Evolutionary conservation across 768 basidiomycete genomes (phyloP).

Genomic region (Melanogaster broomeanus): DNA sequence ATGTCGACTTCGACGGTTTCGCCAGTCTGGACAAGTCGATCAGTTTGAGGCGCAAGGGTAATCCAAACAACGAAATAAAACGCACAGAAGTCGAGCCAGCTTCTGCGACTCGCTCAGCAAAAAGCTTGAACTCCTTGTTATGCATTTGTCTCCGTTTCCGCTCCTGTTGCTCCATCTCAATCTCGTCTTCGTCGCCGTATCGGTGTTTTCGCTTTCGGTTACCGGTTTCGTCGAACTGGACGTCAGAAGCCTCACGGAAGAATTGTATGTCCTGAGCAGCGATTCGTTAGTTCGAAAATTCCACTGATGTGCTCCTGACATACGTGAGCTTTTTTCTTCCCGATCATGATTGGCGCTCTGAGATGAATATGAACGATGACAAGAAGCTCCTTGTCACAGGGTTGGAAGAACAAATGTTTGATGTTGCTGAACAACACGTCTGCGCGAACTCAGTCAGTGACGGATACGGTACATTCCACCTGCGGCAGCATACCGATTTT

Average conservation of each 20-base stretch:
- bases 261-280: conserved; percentile 88
- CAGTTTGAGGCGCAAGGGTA: neutral
- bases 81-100: conserved; percentile 76
- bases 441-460: conserved; percentile 31
- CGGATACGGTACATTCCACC: neutral
- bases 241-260: conserved; percentile 95
- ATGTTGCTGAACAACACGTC: conserved; percentile 96
- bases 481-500: conserved; percentile 70
- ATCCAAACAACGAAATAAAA: conserved; percentile 1
- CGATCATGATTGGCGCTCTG: conserved; percentile 96
- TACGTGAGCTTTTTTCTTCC: conserved; percentile 97
- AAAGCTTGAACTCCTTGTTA: conserved; percentile 93
- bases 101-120: conserved; percentile 90
- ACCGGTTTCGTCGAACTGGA: conserved; percentile 99
- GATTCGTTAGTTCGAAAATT: neutral
- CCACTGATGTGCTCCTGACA: conserved; percentile 23
- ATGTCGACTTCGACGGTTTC: conserved; percentile 92
- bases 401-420: conserved; percentile 99
- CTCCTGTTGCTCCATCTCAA: conserved; percentile 98
- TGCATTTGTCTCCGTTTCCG: conserved; percentile 83
- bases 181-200: conserved; percentile 98
- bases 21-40: conserved; percentile 50
- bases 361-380: conserved; percentile 94
- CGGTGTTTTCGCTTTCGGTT: conserved; percentile 96
- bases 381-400: conserved; percentile 93